A percentile compares a stretch with the other conserved stretches of the same genome.
Conservation (phyloP, 1,284 basidiomycete genomes). For the Psilocybe mexicana region DNA sequence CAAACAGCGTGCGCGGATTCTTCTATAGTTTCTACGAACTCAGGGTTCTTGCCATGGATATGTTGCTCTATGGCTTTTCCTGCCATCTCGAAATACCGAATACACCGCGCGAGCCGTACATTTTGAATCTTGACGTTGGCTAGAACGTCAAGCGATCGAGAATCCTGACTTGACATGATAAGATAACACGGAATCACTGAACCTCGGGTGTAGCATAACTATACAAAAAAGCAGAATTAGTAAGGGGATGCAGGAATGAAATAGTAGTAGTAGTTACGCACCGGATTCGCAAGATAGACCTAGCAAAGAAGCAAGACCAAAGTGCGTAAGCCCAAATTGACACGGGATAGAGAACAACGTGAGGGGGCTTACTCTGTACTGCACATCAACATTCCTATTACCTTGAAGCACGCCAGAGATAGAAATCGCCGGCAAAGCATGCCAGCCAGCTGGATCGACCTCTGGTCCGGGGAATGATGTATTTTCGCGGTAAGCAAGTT, state of each 20-base stretch:
- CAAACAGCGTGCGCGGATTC: constrained; percentile 32
- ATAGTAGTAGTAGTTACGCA: constrained; percentile 10
- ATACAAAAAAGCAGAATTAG: neutral
- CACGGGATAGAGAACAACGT: neutral
- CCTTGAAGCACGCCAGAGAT: neutral
- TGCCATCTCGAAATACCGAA: constrained; percentile 6
- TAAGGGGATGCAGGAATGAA: no score
- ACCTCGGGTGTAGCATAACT: constrained; percentile 44
- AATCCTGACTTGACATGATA: constrained; percentile 32
- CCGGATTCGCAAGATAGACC: constrained; percentile 22
- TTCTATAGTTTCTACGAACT: neutral
- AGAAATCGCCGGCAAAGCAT: constrained; percentile 1
- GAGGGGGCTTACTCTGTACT: neutral
- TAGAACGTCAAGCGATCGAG: constrained; percentile 35
- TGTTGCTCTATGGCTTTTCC: neutral
- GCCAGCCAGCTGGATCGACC: constrained; percentile 18
- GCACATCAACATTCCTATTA: neutral
- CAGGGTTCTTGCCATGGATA: constrained; percentile 3
- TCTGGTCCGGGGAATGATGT: constrained; percentile 12
- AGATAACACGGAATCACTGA: constrained; percentile 40
- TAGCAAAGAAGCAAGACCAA: neutral
- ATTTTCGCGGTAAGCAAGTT: constrained; percentile 14
- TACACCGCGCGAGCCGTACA: constrained; percentile 27
- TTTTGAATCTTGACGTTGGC: constrained; percentile 31
- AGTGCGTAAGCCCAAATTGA: neutral